Evolutionary conservation across 352 stramenopile genomes (phyloP).

Genomic region (Globisporangium recalcitrans): DNA sequence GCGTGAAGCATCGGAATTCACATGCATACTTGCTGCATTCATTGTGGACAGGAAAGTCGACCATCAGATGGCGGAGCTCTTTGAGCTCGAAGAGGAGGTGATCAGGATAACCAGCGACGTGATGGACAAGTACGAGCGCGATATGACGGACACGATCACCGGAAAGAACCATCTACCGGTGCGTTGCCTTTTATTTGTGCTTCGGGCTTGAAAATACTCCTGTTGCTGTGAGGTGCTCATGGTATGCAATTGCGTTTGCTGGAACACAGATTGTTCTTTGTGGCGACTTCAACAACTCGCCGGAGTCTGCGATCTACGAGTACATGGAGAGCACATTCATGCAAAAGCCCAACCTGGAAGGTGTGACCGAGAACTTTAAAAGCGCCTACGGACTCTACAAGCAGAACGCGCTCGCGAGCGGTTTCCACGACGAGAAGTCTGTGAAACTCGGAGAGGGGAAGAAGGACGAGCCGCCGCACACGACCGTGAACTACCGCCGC

Average conservation of each 20-base stretch:
- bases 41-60: constrained; percentile 62
- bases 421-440: constrained; percentile 21
- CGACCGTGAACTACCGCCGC: constrained; percentile 80
- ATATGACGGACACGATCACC: constrained; percentile 45
- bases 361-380: constrained; percentile 54
- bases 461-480: constrained; percentile 74
- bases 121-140: constrained; percentile 76
- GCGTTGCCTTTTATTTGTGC: constrained; percentile 1
- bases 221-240: neutral
- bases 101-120: constrained; percentile 75
- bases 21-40: neutral
- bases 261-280: constrained; percentile 63
- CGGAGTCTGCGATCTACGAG: constrained; percentile 77
- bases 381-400: constrained; percentile 73
- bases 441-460: constrained; percentile 31
- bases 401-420: constrained; percentile 35
- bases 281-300: constrained; percentile 87
- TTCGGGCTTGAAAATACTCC: neutral
- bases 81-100: constrained; percentile 79
- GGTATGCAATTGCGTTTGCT: too few species aligned
- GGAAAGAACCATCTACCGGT: constrained; percentile 53
- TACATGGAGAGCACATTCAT: constrained; percentile 89
- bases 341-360: constrained; percentile 75
- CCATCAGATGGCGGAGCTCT: constrained; percentile 82
- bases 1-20: neutral